Conservation (phyloP, 78 protist species). For the Bigelowiella natans region DNA sequence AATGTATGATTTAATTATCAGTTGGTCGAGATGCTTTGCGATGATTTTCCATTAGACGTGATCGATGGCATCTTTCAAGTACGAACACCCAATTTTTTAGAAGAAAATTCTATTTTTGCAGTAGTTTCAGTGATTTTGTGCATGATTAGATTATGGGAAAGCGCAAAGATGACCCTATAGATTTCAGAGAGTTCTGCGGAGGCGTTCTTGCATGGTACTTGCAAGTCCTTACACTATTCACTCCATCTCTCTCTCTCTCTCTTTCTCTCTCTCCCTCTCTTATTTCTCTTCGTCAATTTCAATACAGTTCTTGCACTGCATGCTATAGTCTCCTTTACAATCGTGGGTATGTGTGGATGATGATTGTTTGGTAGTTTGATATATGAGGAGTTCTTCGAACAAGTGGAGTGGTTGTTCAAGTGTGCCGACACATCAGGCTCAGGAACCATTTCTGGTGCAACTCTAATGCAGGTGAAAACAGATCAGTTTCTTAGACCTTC, state of each 20-base stretch:
- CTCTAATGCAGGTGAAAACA: no score
- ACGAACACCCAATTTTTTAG: no score
- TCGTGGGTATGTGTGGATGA: no score
- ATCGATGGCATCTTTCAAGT: not conserved
- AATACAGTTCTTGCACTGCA: not conserved
- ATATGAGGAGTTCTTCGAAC: not conserved
- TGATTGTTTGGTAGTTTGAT: no score
- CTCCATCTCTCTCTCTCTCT: not conserved
- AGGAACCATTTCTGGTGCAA: no score
- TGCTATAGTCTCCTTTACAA: not conserved
- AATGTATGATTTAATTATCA: no score
- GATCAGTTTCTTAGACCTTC: no score
- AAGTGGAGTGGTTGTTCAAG: not conserved
- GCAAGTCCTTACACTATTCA: not conserved
- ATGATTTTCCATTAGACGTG: not conserved
- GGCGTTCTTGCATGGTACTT: not conserved
- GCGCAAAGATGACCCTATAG: not conserved
- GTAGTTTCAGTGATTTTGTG: no score
- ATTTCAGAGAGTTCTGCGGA: not conserved
- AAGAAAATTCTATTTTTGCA: no score
- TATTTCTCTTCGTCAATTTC: not conserved
- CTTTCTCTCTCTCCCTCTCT: not conserved
- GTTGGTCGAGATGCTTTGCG: not conserved
- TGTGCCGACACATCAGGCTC: no score
- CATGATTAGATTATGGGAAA: not conserved